Evolutionary conservation across 2,329 filamentous ascomycete genomes (phyloP).

Genomic region (Trichoderma koningii): DNA sequence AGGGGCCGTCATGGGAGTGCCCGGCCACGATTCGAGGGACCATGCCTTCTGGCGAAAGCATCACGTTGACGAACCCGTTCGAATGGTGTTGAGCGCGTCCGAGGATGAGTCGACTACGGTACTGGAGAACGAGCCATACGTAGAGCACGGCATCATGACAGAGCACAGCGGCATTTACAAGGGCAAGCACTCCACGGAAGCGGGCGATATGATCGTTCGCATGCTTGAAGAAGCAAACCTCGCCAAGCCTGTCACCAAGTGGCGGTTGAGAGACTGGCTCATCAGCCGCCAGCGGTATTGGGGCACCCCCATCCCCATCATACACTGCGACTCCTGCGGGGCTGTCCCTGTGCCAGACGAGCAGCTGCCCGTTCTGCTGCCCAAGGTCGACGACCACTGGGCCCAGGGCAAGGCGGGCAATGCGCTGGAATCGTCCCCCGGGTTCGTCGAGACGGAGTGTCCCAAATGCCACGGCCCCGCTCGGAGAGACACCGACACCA

Average conservation of each 20-base stretch:
- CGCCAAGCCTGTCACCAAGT: slow-evolving; percentile 68
- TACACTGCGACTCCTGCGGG: slow-evolving; percentile 78
- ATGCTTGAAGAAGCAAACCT: slow-evolving; percentile 57
- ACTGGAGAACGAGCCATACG: slow-evolving; percentile 56
- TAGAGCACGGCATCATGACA: slow-evolving; percentile 68
- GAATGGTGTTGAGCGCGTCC: slow-evolving; percentile 61
- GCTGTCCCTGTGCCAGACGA: slow-evolving; percentile 74
- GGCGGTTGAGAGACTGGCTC: slow-evolving; percentile 85
- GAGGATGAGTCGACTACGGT: slow-evolving; percentile 51
- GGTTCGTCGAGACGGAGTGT: slow-evolving; percentile 75
- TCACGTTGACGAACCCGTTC: slow-evolving; percentile 59
- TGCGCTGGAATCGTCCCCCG: slow-evolving; percentile 68
- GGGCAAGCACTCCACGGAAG: slow-evolving; percentile 64
- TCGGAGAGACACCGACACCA: slow-evolving; percentile 85
- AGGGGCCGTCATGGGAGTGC: slow-evolving; percentile 89
- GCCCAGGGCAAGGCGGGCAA: slow-evolving; percentile 71
- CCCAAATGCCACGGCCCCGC: slow-evolving; percentile 71
- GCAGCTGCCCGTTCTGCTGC: slow-evolving; percentile 75
- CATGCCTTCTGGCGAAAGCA: slow-evolving; percentile 79
- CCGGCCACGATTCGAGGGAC: slow-evolving; percentile 79
- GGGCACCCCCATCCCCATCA: slow-evolving; percentile 86
- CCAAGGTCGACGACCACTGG: slow-evolving; percentile 68
- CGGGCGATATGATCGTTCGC: slow-evolving; percentile 61
- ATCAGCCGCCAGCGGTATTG: slow-evolving; percentile 92
- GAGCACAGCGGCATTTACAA: slow-evolving; percentile 65